Evolutionary conservation across 2,329 filamentous ascomycete genomes (phyloP).

Genomic region (Huntiella bhutanensis): DNA sequence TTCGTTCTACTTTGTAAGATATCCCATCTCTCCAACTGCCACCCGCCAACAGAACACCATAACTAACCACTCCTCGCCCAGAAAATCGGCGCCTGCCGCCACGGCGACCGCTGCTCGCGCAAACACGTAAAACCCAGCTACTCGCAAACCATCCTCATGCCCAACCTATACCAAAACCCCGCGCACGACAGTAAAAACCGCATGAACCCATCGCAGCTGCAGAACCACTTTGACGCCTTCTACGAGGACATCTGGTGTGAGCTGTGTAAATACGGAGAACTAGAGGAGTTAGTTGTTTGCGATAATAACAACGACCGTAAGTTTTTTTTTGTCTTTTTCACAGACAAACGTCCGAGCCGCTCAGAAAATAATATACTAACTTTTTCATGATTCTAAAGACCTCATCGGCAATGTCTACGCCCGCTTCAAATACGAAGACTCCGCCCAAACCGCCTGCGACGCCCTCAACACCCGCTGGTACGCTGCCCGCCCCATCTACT

Average conservation of each 20-base stretch:
- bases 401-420: slow-evolving; percentile 98
- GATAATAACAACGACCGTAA: slow-evolving; percentile 97
- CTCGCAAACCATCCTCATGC: slow-evolving; percentile 91
- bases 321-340: slow-evolving; percentile 18
- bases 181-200: slow-evolving; percentile 92
- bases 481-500: slow-evolving; percentile 90
- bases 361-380: no score
- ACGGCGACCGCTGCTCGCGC: slow-evolving; percentile 92
- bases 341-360: no score
- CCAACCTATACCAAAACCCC: slow-evolving; percentile 97
- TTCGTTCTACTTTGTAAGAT: slow-evolving; percentile 62
- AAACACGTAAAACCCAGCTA: slow-evolving; percentile 99
- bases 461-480: slow-evolving; percentile 92
- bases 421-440: slow-evolving; percentile 98
- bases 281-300: slow-evolving; percentile 95
- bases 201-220: slow-evolving; percentile 89
- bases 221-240: slow-evolving; percentile 99
- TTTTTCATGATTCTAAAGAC: slow-evolving; percentile 29
- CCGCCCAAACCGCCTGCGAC: slow-evolving; percentile 83
- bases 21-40: not conserved
- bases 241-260: slow-evolving; percentile 99
- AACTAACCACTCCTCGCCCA: slow-evolving; percentile 25
- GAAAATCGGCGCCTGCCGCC: slow-evolving; percentile 97
- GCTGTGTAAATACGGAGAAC: slow-evolving; percentile 95
- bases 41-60: no score